phyloP scores from a whole-genome alignment of 1,139 yeast genomes.

The Zygotorulaspora mrakii region DNA sequence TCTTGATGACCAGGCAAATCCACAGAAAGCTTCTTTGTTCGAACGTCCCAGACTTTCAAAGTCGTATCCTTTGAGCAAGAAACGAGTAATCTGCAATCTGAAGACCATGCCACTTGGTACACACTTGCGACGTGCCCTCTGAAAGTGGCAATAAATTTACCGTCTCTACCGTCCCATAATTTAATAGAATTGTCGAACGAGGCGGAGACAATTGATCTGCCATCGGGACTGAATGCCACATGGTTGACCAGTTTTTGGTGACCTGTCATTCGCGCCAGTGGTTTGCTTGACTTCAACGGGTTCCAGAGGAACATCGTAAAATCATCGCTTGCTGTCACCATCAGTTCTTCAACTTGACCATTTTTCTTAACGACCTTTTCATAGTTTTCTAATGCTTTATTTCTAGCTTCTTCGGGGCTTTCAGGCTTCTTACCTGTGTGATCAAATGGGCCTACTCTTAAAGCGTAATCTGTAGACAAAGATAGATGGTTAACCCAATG shows the following conservation, averaged over 20 bases:
- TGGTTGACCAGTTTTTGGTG: slow-evolving; percentile 96
- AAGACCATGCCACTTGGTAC: slow-evolving; percentile 98
- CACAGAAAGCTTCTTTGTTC: slow-evolving; percentile 74
- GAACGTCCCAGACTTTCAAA: slow-evolving; percentile 92
- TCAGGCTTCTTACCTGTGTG: slow-evolving; percentile 53
- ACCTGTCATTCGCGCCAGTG: slow-evolving; percentile 91
- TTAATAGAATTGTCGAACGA: slow-evolving; percentile 94
- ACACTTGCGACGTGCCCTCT: slow-evolving; percentile 98
- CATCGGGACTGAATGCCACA: slow-evolving; percentile 95
- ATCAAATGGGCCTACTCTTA: slow-evolving; percentile 79
- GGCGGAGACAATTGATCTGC: slow-evolving; percentile 83
- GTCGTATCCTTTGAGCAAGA: slow-evolving; percentile 97
- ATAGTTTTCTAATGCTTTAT: slow-evolving; percentile 60
- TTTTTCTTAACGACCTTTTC: slow-evolving; percentile 73
- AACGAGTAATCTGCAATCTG: slow-evolving; percentile 85
- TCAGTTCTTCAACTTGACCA: slow-evolving; percentile 68
- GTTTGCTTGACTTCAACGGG: slow-evolving; percentile 74
- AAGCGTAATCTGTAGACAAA: slow-evolving; percentile 81
- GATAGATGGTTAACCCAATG: slow-evolving; percentile 98
- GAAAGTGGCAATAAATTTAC: slow-evolving; percentile 82
- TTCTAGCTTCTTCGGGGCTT: slow-evolving; percentile 53
- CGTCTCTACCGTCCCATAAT: slow-evolving; percentile 93
- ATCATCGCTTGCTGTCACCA: slow-evolving; percentile 95
- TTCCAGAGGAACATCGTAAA: slow-evolving; percentile 98
- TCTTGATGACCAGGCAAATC: slow-evolving; percentile 96